phyloP scores from a whole-genome alignment of 2,329 filamentous ascomycete species.

The Sporothrix sp. region DNA sequence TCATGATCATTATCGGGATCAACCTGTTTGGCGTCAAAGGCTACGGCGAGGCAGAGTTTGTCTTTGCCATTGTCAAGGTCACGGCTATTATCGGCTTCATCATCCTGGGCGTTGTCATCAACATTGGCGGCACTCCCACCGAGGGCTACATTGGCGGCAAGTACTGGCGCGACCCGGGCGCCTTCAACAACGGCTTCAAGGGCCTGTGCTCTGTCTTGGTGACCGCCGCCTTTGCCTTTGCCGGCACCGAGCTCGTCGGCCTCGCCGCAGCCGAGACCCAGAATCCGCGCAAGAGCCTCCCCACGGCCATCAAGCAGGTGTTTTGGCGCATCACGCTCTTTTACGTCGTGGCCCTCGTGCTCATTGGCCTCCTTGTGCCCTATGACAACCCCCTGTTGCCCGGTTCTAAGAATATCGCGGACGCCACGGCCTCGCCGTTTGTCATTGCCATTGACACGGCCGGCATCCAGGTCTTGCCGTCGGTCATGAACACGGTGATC shows the following conservation, averaged over 20 bases:
- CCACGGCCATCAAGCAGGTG: slow-evolving; percentile 82
- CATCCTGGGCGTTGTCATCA: slow-evolving; percentile 75
- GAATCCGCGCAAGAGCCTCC: slow-evolving; percentile 73
- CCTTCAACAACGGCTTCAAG: slow-evolving; percentile 75
- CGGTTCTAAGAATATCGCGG: slow-evolving; percentile 43
- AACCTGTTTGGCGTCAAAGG: slow-evolving; percentile 83
- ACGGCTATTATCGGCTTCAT: slow-evolving; percentile 81
- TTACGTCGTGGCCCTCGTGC: slow-evolving; percentile 71
- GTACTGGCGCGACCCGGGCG: slow-evolving; percentile 72
- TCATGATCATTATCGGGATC: slow-evolving; percentile 64
- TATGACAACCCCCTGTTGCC: slow-evolving; percentile 59
- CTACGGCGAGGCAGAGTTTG: slow-evolving; percentile 83
- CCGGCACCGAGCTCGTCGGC: slow-evolving; percentile 66
- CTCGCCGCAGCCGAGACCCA: slow-evolving; percentile 68
- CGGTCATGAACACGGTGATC: slow-evolving; percentile 92
- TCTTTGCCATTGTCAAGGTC: slow-evolving; percentile 80
- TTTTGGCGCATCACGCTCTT: slow-evolving; percentile 92
- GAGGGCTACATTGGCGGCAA: slow-evolving; percentile 70
- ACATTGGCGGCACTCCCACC: slow-evolving; percentile 66
- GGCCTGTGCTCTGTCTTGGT: slow-evolving; percentile 72
- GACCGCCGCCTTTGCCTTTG: slow-evolving; percentile 66
- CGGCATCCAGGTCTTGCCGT: slow-evolving; percentile 69
- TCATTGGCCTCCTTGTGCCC: slow-evolving; percentile 75
- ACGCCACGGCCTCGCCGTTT: slow-evolving; percentile 75
- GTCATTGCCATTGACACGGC: slow-evolving; percentile 86